Evolutionary conservation across 305 asterid genomes (phyloP), one percentile per base, ranked within the genome.

Genomic region (Plantago coronopus): DNA sequence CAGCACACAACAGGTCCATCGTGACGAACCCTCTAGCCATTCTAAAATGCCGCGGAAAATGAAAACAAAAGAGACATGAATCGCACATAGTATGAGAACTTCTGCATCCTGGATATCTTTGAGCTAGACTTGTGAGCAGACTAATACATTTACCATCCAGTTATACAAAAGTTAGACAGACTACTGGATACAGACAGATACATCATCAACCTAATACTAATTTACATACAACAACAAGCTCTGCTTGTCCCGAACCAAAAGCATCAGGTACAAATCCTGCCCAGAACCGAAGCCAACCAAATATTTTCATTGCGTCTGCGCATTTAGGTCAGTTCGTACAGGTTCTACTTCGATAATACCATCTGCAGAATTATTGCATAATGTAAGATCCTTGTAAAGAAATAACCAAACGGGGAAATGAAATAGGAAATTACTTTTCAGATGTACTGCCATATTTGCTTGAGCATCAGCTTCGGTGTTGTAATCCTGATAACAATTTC

Each of bases 381-480:
- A 27, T 12, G 59, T 55, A 25, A 38, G 59, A 18, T 54, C 48
- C 56, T 38, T 54, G 23, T 50, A 71, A 34, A 11, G 47, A 69
- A 50, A 29, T 19, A 43, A 19, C 47, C 47, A n/a, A 18, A 44
- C 4, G 45, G 38, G 22, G 12, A 6, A 20, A 19, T 38, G 29
- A 38, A 18, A 17, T 23, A 10, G 25, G 10, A 57, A 20, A 38
- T 34, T 78, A 91, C 98, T 59, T 69, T 80, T 74, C 10, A 89
- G 81, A 75, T 82, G 87, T 58, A 89, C 69, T 23, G 79, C 98
- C 31, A 84, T 72, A 76, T 89, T 91, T 67, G 98, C 98, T 69
- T 86, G 98, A 60, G 85, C 85, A 76, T 91, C 98, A 7, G 98
- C 98, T 43, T 91, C 98, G 3, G 83, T 72, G 70, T 91, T 91